Evolutionary conservation across 1,284 basidiomycete species (phyloP).

Genomic region (Takashimella tepidaria): DNA sequence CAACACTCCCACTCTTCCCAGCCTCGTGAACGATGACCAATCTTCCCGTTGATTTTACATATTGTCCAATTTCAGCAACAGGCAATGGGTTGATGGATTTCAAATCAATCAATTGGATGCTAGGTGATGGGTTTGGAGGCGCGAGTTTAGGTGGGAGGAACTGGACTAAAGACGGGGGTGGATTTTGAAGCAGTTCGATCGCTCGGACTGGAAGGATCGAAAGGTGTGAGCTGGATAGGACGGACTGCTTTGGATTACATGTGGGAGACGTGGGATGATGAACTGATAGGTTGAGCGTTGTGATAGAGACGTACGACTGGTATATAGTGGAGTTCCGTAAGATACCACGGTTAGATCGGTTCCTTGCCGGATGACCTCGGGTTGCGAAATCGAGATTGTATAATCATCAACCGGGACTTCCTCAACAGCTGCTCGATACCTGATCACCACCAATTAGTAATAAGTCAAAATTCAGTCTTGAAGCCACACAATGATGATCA

Average conservation of each 20-base stretch:
- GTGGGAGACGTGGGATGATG: no score
- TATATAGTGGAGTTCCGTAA: constrained; percentile 89
- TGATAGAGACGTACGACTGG: constrained; percentile 69
- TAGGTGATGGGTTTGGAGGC: constrained; percentile 53
- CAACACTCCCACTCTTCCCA: constrained; percentile 74
- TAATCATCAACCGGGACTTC: constrained; percentile 88
- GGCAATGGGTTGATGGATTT: constrained; percentile 89
- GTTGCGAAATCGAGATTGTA: constrained; percentile 68
- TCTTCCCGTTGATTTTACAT: constrained; percentile 73
- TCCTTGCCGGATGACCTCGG: constrained; percentile 69
- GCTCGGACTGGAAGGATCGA: constrained; percentile 37
- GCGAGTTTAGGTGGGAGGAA: constrained; percentile 68
- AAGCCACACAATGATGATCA: no score
- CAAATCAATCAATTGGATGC: constrained; percentile 82
- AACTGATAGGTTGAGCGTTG: constrained; percentile 35
- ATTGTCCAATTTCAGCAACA: constrained; percentile 68
- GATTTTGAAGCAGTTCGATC: constrained; percentile 47
- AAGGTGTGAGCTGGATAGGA: no score
- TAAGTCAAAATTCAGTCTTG: no score
- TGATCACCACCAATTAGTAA: constrained; percentile 19
- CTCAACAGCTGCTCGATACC: constrained; percentile 55
- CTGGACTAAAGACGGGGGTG: constrained; percentile 61
- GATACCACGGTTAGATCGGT: constrained; percentile 79
- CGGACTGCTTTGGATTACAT: no score
- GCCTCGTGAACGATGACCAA: constrained; percentile 90